Conservation (phyloP, 2,329 filamentous ascomycete species). For the Calonectria montana region DNA sequence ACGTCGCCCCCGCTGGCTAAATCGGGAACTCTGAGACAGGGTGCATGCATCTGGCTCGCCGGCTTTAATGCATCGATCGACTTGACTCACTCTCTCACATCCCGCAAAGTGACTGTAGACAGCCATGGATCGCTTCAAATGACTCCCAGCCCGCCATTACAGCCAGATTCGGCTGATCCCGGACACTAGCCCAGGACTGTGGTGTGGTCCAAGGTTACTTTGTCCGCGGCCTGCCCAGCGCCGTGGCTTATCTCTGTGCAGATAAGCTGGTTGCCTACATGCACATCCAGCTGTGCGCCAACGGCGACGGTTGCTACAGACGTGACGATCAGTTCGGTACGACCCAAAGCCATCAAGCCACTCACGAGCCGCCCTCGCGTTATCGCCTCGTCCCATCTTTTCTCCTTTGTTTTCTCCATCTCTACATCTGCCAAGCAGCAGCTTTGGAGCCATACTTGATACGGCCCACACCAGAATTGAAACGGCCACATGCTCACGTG, state of each 20-base stretch:
- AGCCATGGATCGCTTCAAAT: neutral
- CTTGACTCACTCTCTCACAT: slow-evolving; percentile 5
- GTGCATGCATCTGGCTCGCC: slow-evolving; percentile 9
- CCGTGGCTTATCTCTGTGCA: slow-evolving; percentile 4
- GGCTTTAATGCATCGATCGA: slow-evolving; percentile 9
- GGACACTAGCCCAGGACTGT: neutral
- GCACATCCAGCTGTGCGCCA: neutral
- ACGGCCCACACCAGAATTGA: slow-evolving; percentile 1
- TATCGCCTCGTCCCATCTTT: slow-evolving; percentile 5
- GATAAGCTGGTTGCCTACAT: slow-evolving; percentile 14
- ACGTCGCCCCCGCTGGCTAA: neutral
- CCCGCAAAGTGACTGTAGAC: neutral
- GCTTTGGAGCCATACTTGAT: neutral
- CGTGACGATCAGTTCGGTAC: slow-evolving; percentile 13
- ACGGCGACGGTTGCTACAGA: neutral
- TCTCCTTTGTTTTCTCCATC: slow-evolving; percentile 1
- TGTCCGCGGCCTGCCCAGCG: neutral
- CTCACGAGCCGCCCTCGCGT: neutral
- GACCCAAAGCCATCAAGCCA: slow-evolving; percentile 8
- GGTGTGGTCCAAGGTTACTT: slow-evolving; percentile 5
- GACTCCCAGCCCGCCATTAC: slow-evolving; percentile 6
- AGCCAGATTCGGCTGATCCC: slow-evolving; percentile 16
- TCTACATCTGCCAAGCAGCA: neutral
- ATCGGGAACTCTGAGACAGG: slow-evolving; percentile 15
- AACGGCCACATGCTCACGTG: slow-evolving; percentile 15